These are phyloP conservation scores for Clarireedia homoeocarpa DNA, from an alignment of 2,329 filamentous ascomycete genomes.

Conservation along the genomic window DNA sequence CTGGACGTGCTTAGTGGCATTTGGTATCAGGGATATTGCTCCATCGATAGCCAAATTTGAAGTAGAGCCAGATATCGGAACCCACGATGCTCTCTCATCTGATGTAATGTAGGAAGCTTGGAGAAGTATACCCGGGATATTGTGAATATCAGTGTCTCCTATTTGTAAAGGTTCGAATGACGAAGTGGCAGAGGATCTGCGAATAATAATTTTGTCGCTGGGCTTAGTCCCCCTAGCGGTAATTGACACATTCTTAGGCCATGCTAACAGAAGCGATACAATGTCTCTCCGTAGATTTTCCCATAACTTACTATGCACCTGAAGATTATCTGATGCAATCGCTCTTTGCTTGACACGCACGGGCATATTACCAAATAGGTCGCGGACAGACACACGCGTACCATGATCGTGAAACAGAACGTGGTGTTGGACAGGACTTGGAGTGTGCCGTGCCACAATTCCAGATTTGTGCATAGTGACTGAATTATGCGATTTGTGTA, in stretches of 20 bases:
- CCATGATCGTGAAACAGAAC: conserved; percentile 54
- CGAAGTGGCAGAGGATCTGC: conserved; percentile 9
- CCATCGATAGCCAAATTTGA: conserved; percentile 56
- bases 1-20: conserved; percentile 64
- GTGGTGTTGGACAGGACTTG: conserved; percentile 50
- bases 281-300: conserved; percentile 35
- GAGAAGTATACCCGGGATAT: conserved; percentile 46
- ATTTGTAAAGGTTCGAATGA: not conserved
- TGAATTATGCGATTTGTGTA: conserved; percentile 53
- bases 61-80: conserved; percentile 60
- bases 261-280: conserved; percentile 62
- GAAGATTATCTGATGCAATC: conserved; percentile 40
- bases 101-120: conserved; percentile 58
- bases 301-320: conserved; percentile 54
- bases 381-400: conserved; percentile 66
- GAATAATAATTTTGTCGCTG: conserved; percentile 19
- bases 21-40: conserved; percentile 62
- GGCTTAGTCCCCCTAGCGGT: conserved; percentile 43
- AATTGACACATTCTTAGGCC: conserved; percentile 49
- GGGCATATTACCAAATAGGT: conserved; percentile 85
- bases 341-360: conserved; percentile 79
- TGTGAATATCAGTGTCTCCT: conserved; percentile 13
- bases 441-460: conserved; percentile 54
- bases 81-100: conserved; percentile 52
- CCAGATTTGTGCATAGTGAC: conserved; percentile 64